Conservation (phyloP, 2,329 filamentous ascomycete species). For the Epichloe baconii region DNA sequence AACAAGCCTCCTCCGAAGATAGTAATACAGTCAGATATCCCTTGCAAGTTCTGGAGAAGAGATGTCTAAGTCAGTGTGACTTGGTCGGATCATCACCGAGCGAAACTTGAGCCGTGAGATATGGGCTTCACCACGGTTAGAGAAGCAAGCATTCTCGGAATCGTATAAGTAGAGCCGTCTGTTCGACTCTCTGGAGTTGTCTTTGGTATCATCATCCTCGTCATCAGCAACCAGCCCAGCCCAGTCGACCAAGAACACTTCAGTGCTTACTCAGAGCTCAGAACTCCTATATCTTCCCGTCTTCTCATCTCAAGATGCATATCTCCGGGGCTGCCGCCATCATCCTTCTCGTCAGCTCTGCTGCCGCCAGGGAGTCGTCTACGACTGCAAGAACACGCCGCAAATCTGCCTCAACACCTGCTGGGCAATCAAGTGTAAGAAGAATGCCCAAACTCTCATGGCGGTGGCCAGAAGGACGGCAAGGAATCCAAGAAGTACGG, state of each 20-base stretch:
- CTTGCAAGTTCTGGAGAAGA: background rate
- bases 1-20: background rate
- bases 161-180: background rate
- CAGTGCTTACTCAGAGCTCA: background rate
- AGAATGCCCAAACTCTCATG: background rate
- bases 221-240: background rate
- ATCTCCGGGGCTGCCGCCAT: background rate
- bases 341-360: background rate
- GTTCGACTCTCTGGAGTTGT: background rate
- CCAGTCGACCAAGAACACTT: background rate
- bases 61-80: background rate
- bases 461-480: background rate
- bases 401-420: conserved; percentile 1
- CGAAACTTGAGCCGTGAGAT: background rate
- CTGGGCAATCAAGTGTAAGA: background rate
- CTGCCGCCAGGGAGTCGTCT: background rate
- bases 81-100: background rate
- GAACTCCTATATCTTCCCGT: background rate
- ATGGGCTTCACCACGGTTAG: background rate
- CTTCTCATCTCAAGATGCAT: background rate
- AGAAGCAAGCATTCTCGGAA: background rate
- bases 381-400: background rate
- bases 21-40: background rate
- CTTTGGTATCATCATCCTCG: background rate
- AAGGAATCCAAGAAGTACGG: background rate